Conservation (phyloP, 2,329 filamentous ascomycete genomes). For the Arthroderma sp. region DNA sequence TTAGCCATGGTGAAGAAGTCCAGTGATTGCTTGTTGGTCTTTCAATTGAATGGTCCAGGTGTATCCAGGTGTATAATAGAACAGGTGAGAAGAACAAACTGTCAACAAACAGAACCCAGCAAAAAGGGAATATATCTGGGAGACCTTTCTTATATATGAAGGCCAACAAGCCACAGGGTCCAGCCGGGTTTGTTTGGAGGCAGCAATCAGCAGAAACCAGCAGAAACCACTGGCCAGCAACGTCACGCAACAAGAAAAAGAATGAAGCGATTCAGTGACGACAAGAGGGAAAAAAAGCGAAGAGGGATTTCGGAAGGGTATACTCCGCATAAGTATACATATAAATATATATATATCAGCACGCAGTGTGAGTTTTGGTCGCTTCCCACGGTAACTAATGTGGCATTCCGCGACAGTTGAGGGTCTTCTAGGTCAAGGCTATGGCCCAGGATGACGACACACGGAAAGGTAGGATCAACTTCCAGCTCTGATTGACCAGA, state of each 20-base stretch:
- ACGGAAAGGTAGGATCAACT: neutral
- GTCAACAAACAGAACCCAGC: neutral
- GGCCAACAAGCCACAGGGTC: neutral
- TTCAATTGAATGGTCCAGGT: neutral
- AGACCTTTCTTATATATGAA: neutral
- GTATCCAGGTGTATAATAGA: neutral
- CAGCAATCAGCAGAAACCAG: neutral
- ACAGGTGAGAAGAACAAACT: neutral
- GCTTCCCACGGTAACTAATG: neutral
- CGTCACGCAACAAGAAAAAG: neutral
- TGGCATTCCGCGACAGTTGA: neutral
- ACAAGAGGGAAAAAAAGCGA: neutral
- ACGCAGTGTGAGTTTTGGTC: neutral
- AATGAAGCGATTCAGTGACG: neutral
- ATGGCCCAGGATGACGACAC: neutral
- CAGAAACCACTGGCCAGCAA: neutral
- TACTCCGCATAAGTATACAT: no score
- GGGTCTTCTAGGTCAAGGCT: neutral
- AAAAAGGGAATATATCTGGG: neutral
- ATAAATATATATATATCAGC: neutral
- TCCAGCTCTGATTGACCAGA: neutral
- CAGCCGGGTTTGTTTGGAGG: neutral
- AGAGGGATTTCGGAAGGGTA: neutral
- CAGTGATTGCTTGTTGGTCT: no score
- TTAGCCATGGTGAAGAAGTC: constrained; percentile 1